A percentile compares a stretch with the other conserved stretches of the same genome.
These are phyloP conservation scores for Annulohypoxylon moriforme DNA, from an alignment of 495 filamentous ascomycete genomes.

Conservation along the genomic window DNA sequence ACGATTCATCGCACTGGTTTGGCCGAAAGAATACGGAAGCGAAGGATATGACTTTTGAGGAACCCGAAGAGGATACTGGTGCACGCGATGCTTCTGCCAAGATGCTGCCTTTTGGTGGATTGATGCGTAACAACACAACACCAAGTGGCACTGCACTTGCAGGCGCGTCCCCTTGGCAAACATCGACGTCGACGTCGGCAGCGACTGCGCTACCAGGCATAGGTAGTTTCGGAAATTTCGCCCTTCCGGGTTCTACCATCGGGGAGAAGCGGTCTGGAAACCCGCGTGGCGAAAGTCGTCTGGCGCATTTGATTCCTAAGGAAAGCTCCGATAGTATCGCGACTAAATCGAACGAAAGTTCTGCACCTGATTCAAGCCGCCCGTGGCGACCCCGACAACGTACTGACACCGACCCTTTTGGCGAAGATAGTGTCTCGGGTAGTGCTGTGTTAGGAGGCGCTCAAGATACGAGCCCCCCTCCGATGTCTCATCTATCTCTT, in stretches of 20 bases:
- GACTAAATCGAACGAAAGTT: slow-evolving; percentile 52
- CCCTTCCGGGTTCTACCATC: slow-evolving; percentile 63
- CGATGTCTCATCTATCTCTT: slow-evolving; percentile 52
- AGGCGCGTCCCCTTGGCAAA: slow-evolving; percentile 76
- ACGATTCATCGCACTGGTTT: slow-evolving; percentile 67
- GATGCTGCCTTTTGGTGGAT: slow-evolving; percentile 63
- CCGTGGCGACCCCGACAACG: slow-evolving; percentile 66
- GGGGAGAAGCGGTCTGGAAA: slow-evolving; percentile 81
- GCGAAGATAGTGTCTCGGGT: slow-evolving; percentile 70
- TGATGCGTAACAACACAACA: slow-evolving; percentile 76
- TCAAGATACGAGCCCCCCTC: slow-evolving; percentile 75
- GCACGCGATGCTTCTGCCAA: slow-evolving; percentile 34
- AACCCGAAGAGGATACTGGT: slow-evolving; percentile 55
- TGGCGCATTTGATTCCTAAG: slow-evolving; percentile 84
- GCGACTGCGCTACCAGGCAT: slow-evolving; percentile 71
- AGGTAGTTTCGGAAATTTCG: slow-evolving; percentile 90
- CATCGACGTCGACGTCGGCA: slow-evolving; percentile 59
- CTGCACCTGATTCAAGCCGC: slow-evolving; percentile 49
- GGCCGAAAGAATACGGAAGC: slow-evolving; percentile 77
- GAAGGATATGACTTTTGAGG: slow-evolving; percentile 61
- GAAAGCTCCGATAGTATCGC: slow-evolving; percentile 75
- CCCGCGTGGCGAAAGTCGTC: slow-evolving; percentile 78
- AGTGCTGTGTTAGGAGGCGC: slow-evolving; percentile 84
- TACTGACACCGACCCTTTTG: slow-evolving; percentile 87
- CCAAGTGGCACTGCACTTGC: slow-evolving; percentile 53